Conservation (phyloP, 176 grass and related monocot species). For the Sorghum bicolor region DNA sequence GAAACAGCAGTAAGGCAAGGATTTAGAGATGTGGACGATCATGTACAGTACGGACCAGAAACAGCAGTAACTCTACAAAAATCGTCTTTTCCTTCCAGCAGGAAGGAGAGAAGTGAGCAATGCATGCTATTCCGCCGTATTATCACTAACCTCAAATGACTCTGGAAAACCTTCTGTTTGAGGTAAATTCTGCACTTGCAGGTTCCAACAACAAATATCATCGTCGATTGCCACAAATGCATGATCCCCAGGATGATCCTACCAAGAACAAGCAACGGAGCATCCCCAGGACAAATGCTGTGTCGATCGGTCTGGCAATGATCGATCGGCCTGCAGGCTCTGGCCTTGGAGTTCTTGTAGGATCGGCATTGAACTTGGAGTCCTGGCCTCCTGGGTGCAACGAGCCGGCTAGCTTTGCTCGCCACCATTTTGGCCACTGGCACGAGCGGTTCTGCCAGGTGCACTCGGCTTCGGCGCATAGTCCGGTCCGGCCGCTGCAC, state of each 20-base stretch:
- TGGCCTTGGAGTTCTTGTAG: too few species aligned
- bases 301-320: too few species aligned
- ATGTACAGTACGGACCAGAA: conserved; percentile 18
- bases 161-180: too few species aligned
- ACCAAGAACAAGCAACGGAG: not conserved
- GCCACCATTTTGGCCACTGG: too few species aligned
- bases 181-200: not conserved
- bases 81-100: not conserved
- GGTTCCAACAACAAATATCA: not conserved
- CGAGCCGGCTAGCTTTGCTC: too few species aligned
- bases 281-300: too few species aligned
- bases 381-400: too few species aligned
- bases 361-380: too few species aligned
- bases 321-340: too few species aligned
- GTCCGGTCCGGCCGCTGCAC: too few species aligned
- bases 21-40: conserved; percentile 73
- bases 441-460: too few species aligned
- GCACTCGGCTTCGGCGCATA: too few species aligned
- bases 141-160: not conserved
- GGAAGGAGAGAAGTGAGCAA: not conserved
- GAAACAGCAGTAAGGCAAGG: conserved; percentile 19
- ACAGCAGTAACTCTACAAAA: not conserved
- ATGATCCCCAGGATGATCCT: not conserved
- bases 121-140: not conserved
- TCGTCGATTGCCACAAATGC: not conserved